Percentiles rank a stretch among this genome's conserved stretches.
These are phyloP conservation scores for Dothiorella sarmentorum DNA, from an alignment of 2,329 filamentous ascomycete species.

Conservation along the genomic window DNA sequence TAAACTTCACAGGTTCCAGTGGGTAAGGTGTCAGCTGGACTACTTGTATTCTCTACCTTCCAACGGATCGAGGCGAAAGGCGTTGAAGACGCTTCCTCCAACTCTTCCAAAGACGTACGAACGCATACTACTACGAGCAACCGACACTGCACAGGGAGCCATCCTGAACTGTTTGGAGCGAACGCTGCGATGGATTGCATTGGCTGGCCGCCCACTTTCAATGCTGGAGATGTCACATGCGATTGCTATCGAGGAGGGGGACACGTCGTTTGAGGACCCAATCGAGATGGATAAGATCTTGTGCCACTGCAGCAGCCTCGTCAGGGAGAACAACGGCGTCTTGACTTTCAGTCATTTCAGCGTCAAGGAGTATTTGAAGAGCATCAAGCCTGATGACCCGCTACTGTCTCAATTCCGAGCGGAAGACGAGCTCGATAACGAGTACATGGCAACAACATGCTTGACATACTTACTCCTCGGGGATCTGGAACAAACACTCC, in stretches of 20 bases:
- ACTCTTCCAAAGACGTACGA: background rate
- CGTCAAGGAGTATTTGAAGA: background rate
- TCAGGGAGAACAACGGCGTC: background rate
- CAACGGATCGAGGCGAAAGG: background rate
- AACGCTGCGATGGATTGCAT: background rate
- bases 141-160: background rate
- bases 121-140: background rate
- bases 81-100: background rate
- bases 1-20: background rate
- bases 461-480: background rate
- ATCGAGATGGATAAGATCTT: background rate
- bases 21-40: constrained; percentile 4
- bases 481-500: background rate
- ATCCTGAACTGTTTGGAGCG: background rate
- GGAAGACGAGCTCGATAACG: background rate
- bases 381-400: background rate
- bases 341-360: background rate
- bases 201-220: background rate
- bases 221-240: background rate
- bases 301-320: background rate
- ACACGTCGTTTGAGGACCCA: background rate
- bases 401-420: background rate
- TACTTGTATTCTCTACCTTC: background rate
- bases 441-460: background rate
- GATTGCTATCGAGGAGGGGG: background rate